Evolutionary conservation across 2,329 filamentous ascomycete genomes (phyloP).

Genomic region (Apiospora pterosperma): DNA sequence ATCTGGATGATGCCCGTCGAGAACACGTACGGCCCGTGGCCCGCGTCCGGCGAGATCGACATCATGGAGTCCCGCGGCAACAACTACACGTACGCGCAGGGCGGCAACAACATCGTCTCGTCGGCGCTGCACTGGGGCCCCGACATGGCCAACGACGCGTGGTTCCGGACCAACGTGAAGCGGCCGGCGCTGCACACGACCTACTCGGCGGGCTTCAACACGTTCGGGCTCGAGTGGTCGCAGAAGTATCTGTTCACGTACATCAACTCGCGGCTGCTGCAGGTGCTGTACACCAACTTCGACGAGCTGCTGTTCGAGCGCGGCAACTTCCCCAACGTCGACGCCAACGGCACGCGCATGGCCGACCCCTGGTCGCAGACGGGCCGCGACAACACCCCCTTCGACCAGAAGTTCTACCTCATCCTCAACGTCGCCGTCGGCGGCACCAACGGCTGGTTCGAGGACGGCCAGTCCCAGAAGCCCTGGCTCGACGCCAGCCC

Average conservation of each 20-base stretch:
- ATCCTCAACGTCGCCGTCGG: slow-evolving; percentile 75
- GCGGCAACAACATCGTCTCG: slow-evolving; percentile 77
- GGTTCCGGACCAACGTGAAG: slow-evolving; percentile 82
- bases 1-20: slow-evolving; percentile 84
- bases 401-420: slow-evolving; percentile 73
- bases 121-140: slow-evolving; percentile 84
- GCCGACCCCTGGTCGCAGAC: slow-evolving; percentile 62
- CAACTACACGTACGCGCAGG: slow-evolving; percentile 71
- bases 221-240: slow-evolving; percentile 80
- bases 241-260: slow-evolving; percentile 88
- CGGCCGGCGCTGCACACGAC: slow-evolving; percentile 71
- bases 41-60: slow-evolving; percentile 78
- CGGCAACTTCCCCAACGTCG: slow-evolving; percentile 62
- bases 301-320: slow-evolving; percentile 64
- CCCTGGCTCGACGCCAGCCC: slow-evolving; percentile 72
- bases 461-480: slow-evolving; percentile 68
- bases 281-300: slow-evolving; percentile 78
- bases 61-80: slow-evolving; percentile 80
- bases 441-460: slow-evolving; percentile 79
- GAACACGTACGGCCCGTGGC: slow-evolving; percentile 73
- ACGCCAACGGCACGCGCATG: slow-evolving; percentile 63
- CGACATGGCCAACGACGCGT: slow-evolving; percentile 67
- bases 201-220: slow-evolving; percentile 67
- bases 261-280: slow-evolving; percentile 74
- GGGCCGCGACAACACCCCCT: slow-evolving; percentile 61